phyloP scores from a whole-genome alignment of 495 filamentous ascomycete genomes.

The Halenospora varia region DNA sequence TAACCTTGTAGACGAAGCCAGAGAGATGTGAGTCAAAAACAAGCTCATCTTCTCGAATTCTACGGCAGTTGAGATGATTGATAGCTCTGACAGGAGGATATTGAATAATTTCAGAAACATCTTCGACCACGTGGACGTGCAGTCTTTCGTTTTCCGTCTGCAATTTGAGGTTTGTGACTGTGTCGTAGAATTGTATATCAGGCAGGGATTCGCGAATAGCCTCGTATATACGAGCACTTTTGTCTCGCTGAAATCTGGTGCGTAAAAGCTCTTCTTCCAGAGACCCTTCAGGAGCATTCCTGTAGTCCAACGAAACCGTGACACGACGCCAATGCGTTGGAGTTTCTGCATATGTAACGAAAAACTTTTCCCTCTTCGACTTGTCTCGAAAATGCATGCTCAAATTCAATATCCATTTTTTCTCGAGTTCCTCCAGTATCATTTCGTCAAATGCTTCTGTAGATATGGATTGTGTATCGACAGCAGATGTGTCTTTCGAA shows the following conservation, averaged over 20 bases:
- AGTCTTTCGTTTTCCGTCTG: slow-evolving; percentile 85
- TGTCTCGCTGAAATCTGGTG: slow-evolving; percentile 84
- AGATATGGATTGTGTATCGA: slow-evolving; percentile 39
- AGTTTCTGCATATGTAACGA: slow-evolving; percentile 87
- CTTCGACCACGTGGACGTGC: slow-evolving; percentile 98
- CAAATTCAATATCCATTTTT: slow-evolving; percentile 91
- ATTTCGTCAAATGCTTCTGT: slow-evolving; percentile 51
- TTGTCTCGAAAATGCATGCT: slow-evolving; percentile 98
- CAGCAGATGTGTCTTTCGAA: slow-evolving; percentile 11
- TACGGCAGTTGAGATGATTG: slow-evolving; percentile 65
- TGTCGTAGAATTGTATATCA: slow-evolving; percentile 92
- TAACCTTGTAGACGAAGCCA: slow-evolving; percentile 96
- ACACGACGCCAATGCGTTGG: slow-evolving; percentile 79
- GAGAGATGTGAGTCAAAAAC: slow-evolving; percentile 90
- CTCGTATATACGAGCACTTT: slow-evolving; percentile 93
- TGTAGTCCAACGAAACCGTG: slow-evolving; percentile 93
- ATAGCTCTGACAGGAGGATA: slow-evolving; percentile 77
- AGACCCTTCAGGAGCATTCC: slow-evolving; percentile 72
- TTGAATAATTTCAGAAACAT: slow-evolving; percentile 89
- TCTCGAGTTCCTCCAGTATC: slow-evolving; percentile 78
- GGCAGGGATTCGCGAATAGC: slow-evolving; percentile 86
- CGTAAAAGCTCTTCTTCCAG: slow-evolving; percentile 78
- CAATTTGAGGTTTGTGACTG: slow-evolving; percentile 93
- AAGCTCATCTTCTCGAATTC: slow-evolving; percentile 67
- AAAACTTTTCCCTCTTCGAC: slow-evolving; percentile 95